These are phyloP conservation scores for Lyophyllum decastes DNA, from an alignment of 768 basidiomycete genomes.

Conservation along the genomic window DNA sequence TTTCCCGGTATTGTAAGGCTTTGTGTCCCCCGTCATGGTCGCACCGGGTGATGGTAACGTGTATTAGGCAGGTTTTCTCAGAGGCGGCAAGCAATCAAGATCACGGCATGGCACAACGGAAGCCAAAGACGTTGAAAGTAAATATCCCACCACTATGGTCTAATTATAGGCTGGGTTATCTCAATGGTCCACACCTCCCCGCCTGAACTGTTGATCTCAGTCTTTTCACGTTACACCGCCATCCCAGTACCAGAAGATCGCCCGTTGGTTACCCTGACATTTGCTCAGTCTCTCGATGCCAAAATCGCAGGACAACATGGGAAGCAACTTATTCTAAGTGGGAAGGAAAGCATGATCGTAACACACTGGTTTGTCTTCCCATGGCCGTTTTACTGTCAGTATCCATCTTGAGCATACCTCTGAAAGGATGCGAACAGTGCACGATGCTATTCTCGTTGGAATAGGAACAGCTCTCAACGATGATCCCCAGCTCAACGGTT, in stretches of 20 bases:
- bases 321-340: slow-evolving; percentile 79
- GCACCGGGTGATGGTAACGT: not conserved
- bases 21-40: slow-evolving; percentile 12
- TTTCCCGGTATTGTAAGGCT: slow-evolving; percentile 7
- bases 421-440: slow-evolving; percentile 84
- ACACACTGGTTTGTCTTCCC: slow-evolving; percentile 79
- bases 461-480: slow-evolving; percentile 90
- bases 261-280: slow-evolving; percentile 78
- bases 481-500: slow-evolving; percentile 92
- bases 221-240: slow-evolving; percentile 22
- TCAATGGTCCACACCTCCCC: slow-evolving; percentile 9
- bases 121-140: slow-evolving; percentile 5
- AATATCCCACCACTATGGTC: slow-evolving; percentile 1
- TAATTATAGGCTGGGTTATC: not conserved
- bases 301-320: slow-evolving; percentile 81
- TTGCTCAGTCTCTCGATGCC: slow-evolving; percentile 85
- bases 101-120: not conserved
- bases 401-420: not conserved
- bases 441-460: slow-evolving; percentile 91
- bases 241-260: slow-evolving; percentile 26
- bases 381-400: not conserved
- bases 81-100: too few species aligned
- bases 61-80: too few species aligned
- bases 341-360: slow-evolving; percentile 86
- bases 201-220: slow-evolving; percentile 25